These are phyloP conservation scores for Vitis hybrid DNA, from an alignment of 177 flowering plant species.

Conservation along the genomic window DNA sequence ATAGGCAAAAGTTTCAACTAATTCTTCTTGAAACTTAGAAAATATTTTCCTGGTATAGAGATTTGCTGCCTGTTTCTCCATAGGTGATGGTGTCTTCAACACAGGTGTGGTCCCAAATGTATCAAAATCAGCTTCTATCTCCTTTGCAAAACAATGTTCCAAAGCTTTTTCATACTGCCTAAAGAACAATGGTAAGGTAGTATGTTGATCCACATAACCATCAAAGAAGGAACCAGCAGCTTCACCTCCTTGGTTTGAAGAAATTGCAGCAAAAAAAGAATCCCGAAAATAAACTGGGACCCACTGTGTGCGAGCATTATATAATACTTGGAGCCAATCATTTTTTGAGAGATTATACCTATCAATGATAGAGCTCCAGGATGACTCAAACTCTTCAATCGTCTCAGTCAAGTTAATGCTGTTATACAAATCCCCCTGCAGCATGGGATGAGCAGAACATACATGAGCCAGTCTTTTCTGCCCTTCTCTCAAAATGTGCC, in stretches of 20 bases:
- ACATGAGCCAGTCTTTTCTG: slow-evolving; percentile 7
- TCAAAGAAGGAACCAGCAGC: slow-evolving; percentile 7
- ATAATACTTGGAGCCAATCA: slow-evolving; percentile 13
- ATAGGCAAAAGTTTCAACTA: slow-evolving; percentile 14
- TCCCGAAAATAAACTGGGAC: slow-evolving; percentile 12
- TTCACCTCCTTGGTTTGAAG: background rate
- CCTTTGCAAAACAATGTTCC: slow-evolving; percentile 6
- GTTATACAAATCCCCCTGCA: slow-evolving; percentile 7
- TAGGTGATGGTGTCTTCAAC: slow-evolving; percentile 16
- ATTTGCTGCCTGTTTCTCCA: slow-evolving; percentile 11
- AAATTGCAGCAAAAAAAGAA: slow-evolving; percentile 11
- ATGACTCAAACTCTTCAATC: slow-evolving; percentile 3
- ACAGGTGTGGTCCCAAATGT: slow-evolving; percentile 6
- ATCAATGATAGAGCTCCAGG: slow-evolving; percentile 10
- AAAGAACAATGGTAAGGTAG: slow-evolving; percentile 4
- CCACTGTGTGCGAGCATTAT: slow-evolving; percentile 10
- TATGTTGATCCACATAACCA: slow-evolving; percentile 11
- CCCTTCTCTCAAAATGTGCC: slow-evolving; percentile 13
- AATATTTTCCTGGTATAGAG: slow-evolving; percentile 4
- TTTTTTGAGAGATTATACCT: slow-evolving; percentile 12
- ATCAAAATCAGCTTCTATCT: slow-evolving; percentile 16
- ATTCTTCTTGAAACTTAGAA: slow-evolving; percentile 10
- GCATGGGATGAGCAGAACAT: slow-evolving; percentile 6
- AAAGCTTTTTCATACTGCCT: slow-evolving; percentile 11
- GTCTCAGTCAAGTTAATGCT: slow-evolving; percentile 3